Percentiles rank a stretch among this genome's conserved stretches.
Conservation (phyloP, 352 stramenopile species). For the Salisapilia sapeloensis region DNA sequence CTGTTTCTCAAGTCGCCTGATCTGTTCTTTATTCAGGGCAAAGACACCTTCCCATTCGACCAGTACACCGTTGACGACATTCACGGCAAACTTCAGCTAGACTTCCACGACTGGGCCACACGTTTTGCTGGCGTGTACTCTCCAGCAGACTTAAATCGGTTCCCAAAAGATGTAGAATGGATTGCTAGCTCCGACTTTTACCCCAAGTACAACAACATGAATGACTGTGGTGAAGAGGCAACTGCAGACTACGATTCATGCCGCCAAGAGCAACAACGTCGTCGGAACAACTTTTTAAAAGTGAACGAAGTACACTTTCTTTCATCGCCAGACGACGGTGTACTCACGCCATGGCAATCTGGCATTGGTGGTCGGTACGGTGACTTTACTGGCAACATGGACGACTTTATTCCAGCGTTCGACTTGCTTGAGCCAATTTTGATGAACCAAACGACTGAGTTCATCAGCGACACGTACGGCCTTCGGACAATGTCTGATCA, state of each 20-base stretch:
- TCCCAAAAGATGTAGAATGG: conserved; percentile 9
- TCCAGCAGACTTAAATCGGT: conserved; percentile 14
- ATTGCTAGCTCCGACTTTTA: conserved; percentile 12
- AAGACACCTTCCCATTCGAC: conserved; percentile 13
- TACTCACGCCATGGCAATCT: conserved; percentile 18
- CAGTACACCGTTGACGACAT: conserved; percentile 8
- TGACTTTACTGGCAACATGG: conserved; percentile 6
- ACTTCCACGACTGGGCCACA: conserved; percentile 13
- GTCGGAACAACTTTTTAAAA: conserved; percentile 18
- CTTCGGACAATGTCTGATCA: conserved; percentile 11
- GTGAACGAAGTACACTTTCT: conserved; percentile 19
- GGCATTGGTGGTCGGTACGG: conserved; percentile 14
- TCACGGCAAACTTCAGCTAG: conserved; percentile 15
- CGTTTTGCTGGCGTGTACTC: no score
- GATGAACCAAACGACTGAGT: conserved; percentile 11
- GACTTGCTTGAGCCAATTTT: conserved; percentile 6
- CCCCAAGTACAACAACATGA: conserved; percentile 17
- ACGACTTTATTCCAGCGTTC: conserved; percentile 15
- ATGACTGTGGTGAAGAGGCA: conserved; percentile 1
- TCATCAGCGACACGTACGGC: conserved; percentile 14
- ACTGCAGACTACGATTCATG: conserved; percentile 3
- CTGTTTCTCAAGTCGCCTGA: conserved; percentile 15
- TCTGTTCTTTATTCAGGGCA: conserved; percentile 8
- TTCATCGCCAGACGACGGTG: conserved; percentile 10
- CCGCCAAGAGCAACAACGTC: conserved; percentile 7